Conservation (phyloP, 1,139 yeast genomes). For the Hyphopichia wangnamkhiaoensis region DNA sequence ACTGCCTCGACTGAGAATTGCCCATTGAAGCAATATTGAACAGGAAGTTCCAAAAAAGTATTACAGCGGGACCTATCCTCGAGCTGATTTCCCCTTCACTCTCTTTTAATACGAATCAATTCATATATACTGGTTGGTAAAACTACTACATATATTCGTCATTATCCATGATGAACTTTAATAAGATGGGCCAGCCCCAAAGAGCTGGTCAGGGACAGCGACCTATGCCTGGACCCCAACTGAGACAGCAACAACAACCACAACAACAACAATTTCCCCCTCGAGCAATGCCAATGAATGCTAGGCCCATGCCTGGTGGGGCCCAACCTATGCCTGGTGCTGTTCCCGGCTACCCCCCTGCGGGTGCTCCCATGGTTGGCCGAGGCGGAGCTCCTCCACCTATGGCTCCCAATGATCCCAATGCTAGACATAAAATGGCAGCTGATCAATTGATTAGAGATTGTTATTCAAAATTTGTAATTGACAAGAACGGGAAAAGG, state of each 20-base stretch:
- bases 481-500: slow-evolving; percentile 28
- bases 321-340: slow-evolving; percentile 1
- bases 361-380: neutral
- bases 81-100: too few species aligned
- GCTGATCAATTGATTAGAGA: slow-evolving; percentile 42
- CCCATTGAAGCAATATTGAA: too few species aligned
- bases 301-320: neutral
- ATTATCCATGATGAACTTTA: slow-evolving; percentile 5
- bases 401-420: slow-evolving; percentile 5
- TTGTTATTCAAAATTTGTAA: slow-evolving; percentile 38
- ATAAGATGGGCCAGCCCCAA: slow-evolving; percentile 5
- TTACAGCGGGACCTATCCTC: too few species aligned
- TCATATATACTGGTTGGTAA: too few species aligned
- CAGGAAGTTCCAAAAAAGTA: too few species aligned
- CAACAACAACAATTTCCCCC: neutral
- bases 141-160: too few species aligned
- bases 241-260: slow-evolving; percentile 1
- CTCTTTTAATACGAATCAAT: too few species aligned
- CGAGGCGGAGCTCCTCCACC: neutral
- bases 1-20: too few species aligned
- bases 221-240: slow-evolving; percentile 1
- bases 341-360: too few species aligned
- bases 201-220: slow-evolving; percentile 4
- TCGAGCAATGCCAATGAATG: neutral
- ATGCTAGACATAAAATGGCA: slow-evolving; percentile 15